Conservation (phyloP, 352 stramenopile species). For the Elongisporangium senticosum region DNA sequence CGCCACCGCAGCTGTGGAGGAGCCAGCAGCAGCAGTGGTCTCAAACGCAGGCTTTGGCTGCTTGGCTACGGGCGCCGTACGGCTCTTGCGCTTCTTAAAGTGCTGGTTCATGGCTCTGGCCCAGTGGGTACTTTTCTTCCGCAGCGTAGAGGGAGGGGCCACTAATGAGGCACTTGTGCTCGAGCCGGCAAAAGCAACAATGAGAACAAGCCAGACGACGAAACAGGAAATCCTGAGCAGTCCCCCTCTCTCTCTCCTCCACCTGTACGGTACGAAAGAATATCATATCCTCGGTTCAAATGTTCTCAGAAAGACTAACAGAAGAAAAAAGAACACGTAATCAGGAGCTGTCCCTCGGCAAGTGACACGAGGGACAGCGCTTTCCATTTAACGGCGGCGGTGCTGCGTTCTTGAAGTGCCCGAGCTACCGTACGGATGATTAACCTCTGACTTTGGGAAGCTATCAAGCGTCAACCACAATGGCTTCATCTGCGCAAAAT, state of each 20-base stretch:
- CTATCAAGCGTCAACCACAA: not conserved
- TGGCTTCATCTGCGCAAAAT: not conserved
- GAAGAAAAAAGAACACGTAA: slow-evolving; percentile 1
- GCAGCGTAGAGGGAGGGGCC: not conserved
- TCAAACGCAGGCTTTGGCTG: slow-evolving; percentile 7
- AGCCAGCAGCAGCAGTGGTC: slow-evolving; percentile 5
- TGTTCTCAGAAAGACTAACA: not conserved
- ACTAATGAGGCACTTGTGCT: slow-evolving; percentile 31
- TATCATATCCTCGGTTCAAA: not conserved
- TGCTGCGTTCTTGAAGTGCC: not conserved
- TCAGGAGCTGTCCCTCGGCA: not conserved
- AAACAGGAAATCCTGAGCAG: slow-evolving; percentile 16
- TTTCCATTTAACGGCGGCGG: not conserved
- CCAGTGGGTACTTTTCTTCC: slow-evolving; percentile 3
- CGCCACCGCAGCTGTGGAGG: slow-evolving; percentile 3
- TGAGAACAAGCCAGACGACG: slow-evolving; percentile 19
- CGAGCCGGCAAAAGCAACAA: slow-evolving; percentile 56
- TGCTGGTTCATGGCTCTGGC: slow-evolving; percentile 35
- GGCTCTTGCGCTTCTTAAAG: slow-evolving; percentile 68
- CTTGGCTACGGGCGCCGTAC: slow-evolving; percentile 19
- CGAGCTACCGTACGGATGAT: not conserved
- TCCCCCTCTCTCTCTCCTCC: not conserved
- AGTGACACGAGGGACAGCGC: not conserved
- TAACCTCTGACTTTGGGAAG: not conserved
- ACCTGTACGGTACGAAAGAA: slow-evolving; percentile 2